Conservation (phyloP, 495 filamentous ascomycete species). For the Trichoderma reesei region DNA sequence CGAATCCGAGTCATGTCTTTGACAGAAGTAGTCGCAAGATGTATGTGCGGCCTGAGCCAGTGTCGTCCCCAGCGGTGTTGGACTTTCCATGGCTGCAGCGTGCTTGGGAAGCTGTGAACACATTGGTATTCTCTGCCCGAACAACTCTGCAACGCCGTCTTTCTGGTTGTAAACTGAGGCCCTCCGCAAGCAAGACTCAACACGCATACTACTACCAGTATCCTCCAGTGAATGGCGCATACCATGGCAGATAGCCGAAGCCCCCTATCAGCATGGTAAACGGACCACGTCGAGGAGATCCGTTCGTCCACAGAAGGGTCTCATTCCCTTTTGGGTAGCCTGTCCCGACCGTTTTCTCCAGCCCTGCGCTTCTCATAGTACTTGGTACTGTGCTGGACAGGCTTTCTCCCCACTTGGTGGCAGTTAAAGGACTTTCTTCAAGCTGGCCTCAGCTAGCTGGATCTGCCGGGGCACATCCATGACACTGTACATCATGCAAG, state of each 20-base stretch:
- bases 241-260: too few species aligned
- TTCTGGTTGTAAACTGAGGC: too few species aligned
- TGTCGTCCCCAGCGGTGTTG: background rate
- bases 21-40: background rate
- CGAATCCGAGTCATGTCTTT: background rate
- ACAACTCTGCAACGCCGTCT: too few species aligned
- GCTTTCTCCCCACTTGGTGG: background rate
- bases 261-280: background rate
- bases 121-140: too few species aligned
- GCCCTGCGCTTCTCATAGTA: background rate
- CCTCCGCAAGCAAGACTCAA: too few species aligned
- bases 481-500: background rate
- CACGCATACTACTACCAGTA: too few species aligned
- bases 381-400: background rate
- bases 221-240: too few species aligned
- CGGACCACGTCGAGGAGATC: background rate
- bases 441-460: conserved; percentile 1
- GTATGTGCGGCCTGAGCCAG: background rate
- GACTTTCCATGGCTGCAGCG: background rate
- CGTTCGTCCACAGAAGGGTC: background rate
- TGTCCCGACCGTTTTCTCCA: conserved; percentile 4
- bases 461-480: background rate
- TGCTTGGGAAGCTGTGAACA: too few species aligned
- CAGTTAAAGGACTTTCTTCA: background rate
- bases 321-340: conserved; percentile 5